Evolutionary conservation across 768 basidiomycete species (phyloP).

Genomic region (Stropharia rugosoannulata): DNA sequence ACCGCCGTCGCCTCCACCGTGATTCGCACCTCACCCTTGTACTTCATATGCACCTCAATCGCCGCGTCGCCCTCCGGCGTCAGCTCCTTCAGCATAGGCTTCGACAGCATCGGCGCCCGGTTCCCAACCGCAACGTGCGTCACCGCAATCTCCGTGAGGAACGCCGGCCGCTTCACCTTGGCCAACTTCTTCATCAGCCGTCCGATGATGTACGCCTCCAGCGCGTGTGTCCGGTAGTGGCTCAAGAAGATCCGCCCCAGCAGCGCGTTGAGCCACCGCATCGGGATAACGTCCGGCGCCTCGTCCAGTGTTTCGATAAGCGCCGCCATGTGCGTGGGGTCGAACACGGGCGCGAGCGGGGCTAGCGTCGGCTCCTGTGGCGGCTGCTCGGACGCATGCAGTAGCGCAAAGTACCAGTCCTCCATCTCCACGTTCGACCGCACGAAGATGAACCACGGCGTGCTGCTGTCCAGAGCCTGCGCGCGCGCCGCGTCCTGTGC

Average conservation of each 20-base stretch:
- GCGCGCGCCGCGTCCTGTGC: slow-evolving; percentile 46
- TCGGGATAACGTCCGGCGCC: slow-evolving; percentile 94
- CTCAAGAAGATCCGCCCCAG: slow-evolving; percentile 92
- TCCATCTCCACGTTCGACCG: slow-evolving; percentile 91
- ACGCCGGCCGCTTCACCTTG: slow-evolving; percentile 86
- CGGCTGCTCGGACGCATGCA: slow-evolving; percentile 70
- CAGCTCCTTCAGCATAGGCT: slow-evolving; percentile 97
- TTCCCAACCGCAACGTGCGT: slow-evolving; percentile 89
- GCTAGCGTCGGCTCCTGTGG: slow-evolving; percentile 59
- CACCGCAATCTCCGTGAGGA: slow-evolving; percentile 83
- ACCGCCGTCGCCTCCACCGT: slow-evolving; percentile 89
- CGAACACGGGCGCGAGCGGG: slow-evolving; percentile 67
- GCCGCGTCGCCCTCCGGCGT: slow-evolving; percentile 92
- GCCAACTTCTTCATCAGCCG: slow-evolving; percentile 92
- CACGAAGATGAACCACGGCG: slow-evolving; percentile 94
- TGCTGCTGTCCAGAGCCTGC: slow-evolving; percentile 48
- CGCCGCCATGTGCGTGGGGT: slow-evolving; percentile 74
- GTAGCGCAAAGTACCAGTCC: slow-evolving; percentile 88
- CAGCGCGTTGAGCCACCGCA: slow-evolving; percentile 96
- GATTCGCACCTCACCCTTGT: slow-evolving; percentile 86
- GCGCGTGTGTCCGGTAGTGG: slow-evolving; percentile 77
- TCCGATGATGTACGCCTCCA: slow-evolving; percentile 85
- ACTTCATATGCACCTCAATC: slow-evolving; percentile 80
- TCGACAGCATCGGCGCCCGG: slow-evolving; percentile 83
- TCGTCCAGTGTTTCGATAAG: slow-evolving; percentile 86